Base-by-base conservation (phyloP, 345 rosid species). In the Euphorbia peplus region DNA sequence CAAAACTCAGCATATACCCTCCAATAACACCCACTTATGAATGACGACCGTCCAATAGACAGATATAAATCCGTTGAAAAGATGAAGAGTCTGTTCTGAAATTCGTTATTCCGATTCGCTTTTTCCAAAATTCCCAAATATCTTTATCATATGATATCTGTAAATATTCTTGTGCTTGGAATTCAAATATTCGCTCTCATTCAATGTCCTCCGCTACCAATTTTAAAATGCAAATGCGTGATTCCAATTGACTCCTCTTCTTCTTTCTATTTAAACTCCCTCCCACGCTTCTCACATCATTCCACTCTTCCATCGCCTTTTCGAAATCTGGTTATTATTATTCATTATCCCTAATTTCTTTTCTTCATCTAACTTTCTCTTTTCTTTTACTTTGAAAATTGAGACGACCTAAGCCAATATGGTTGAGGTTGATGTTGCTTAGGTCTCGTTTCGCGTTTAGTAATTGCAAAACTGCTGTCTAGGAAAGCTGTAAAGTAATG, bases 281-380 rank as follows among this genome's bases (percentile, higher is more conserved):
- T n/a, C 26, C 11, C 42, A 25, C 29, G 22, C 32, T 16, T 28
- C 64, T 11, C 15, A 39, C 28, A 28, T 44, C 2, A 25, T 11
- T 19, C 2, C 71, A 68, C 64, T 52, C 71, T 57, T 63, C 71
- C 29, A 57, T 68, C 56, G 55, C 64, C 26, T 14, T 28, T 52
- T 15, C 10, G 24, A 37, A 47, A 35, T 51, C 25, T 25, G 42
- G 56, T 48, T 29, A 48, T 11, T 30, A 5, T 39, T 25, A 26
- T 41, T 48, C n/a, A 48, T 11, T 30, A 5, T 39, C 12, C 30
- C 39, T 25, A 18, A 0, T n/a, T 65, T n/a, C 11, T 21, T 65
- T 41, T 63, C 52, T 19, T 24, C 29, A 18, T 30, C 29, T 14
- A 6, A 8, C 9, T 57, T 28, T 57, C 15, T 24, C 14, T 8